phyloP scores from a whole-genome alignment of 1,139 yeast genomes.

The Candida sojae region DNA sequence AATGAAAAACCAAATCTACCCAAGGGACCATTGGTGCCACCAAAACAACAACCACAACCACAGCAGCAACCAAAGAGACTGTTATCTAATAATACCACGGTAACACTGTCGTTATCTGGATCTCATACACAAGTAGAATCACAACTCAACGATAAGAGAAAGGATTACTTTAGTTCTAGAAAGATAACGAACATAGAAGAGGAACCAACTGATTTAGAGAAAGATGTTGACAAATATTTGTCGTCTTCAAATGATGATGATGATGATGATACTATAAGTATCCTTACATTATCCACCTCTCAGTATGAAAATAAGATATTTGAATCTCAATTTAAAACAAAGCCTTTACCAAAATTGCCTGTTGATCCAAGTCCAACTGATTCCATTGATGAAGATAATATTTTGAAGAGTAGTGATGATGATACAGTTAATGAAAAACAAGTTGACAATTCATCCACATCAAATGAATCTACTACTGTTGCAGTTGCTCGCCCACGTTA shows the following conservation, averaged over 20 bases:
- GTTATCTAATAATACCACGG: not conserved
- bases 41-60: not conserved
- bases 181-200: not conserved
- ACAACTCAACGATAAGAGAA: not conserved
- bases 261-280: conserved; percentile 34
- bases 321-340: conserved; percentile 46
- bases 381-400: not conserved
- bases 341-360: conserved; percentile 31
- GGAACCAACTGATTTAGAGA: not conserved
- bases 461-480: conserved; percentile 4
- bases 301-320: conserved; percentile 59
- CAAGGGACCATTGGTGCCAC: not conserved
- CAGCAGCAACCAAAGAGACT: conserved; percentile 3
- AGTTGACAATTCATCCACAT: not conserved
- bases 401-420: not conserved
- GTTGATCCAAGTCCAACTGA: conserved; percentile 7
- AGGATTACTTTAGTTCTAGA: not conserved
- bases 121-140: not conserved
- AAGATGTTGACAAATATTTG: conserved; percentile 1
- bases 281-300: conserved; percentile 50
- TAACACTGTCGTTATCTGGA: not conserved
- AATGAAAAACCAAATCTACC: conserved; percentile 3
- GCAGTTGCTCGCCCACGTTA: conserved; percentile 3
- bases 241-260: conserved; percentile 1
- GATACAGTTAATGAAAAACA: conserved; percentile 5